phyloP scores from a whole-genome alignment of 352 stramenopile species.

The Pythium chondricola region DNA sequence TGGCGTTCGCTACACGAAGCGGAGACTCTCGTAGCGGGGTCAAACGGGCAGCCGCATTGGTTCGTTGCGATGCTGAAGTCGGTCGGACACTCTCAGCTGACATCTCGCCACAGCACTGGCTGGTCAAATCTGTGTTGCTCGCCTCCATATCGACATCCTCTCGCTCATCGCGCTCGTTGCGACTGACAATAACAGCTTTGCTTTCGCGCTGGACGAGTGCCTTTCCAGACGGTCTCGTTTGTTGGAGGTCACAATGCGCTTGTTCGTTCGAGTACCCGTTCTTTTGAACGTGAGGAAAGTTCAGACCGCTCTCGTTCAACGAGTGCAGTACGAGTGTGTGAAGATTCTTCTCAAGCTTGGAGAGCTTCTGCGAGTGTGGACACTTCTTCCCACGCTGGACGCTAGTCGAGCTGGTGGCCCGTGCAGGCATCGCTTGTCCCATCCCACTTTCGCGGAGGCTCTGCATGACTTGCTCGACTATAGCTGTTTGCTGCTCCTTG shows the following conservation, averaged over 20 bases:
- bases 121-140: too few species aligned
- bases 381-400: neutral
- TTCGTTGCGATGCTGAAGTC: neutral
- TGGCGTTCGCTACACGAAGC: neutral
- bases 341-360: constrained; percentile 41
- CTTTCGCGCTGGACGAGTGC: neutral
- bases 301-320: constrained; percentile 46
- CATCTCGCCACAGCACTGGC: neutral
- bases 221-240: neutral
- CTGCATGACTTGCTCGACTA: constrained; percentile 58
- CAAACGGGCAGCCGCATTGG: too few species aligned
- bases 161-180: neutral
- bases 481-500: constrained; percentile 40
- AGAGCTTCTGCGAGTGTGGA: too few species aligned
- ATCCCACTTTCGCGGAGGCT: constrained; percentile 33
- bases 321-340: constrained; percentile 49
- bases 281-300: constrained; percentile 49
- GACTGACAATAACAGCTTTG: constrained; percentile 4
- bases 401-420: neutral
- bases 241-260: neutral
- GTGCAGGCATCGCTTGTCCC: neutral
- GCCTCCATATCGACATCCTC: too few species aligned
- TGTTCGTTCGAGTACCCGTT: constrained; percentile 1
- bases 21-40: neutral
- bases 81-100: neutral